Base-by-base conservation (phyloP, 352 stramenopile genomes). In the Lagenidium giganteum region DNA sequence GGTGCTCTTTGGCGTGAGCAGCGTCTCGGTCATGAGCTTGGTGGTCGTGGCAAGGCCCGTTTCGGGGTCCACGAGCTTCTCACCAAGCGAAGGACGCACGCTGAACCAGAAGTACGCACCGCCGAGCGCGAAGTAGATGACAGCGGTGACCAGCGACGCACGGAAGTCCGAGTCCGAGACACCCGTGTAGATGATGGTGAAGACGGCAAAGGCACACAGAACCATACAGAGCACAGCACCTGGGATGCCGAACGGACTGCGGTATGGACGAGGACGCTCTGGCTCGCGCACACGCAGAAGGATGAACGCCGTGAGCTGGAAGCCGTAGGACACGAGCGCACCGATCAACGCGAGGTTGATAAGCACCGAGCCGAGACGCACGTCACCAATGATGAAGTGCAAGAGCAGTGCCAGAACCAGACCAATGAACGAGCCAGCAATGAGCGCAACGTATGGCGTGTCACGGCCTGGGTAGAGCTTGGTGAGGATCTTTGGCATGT, bases 241-340 rank as follows among this genome's bases (percentile, higher is more conserved):
- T 0, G 55, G 37, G 14, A 85, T 41, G 8, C 75, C 75, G 16
- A 87, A 85, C 1, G 68, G 69, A 21, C 67, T 83, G 2, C 54
- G 37, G 47, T 85, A 85, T 22, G 75, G 71, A 21, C 75, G 75
- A 17, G 42, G 44, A 8, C 69, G 65, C 6, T 80, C 27, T 1
- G 75, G 67, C 22, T 87, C 61, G 17, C 68, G 59, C 12, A 70
- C 32, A 5, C 71, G 75, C 18, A 87, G 58, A 42, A 63, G 23
- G 40, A 83, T 83, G 54, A 83, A 87, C 12, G 75, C 67, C 29
- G 59, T 48, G 26, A 87, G 51, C 54, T 87, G 75, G 53, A 87
- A 81, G 11, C 47, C 43, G 46, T 87, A 85, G 16, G 75, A 87
- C 17, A 83, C 64, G 26, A 85, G 66, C 2, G 61, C 75, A 1